Percentiles rank a stretch among this genome's conserved stretches.
phyloP scores from a whole-genome alignment of 305 asterid genomes.

The Coffea humblotiana region DNA sequence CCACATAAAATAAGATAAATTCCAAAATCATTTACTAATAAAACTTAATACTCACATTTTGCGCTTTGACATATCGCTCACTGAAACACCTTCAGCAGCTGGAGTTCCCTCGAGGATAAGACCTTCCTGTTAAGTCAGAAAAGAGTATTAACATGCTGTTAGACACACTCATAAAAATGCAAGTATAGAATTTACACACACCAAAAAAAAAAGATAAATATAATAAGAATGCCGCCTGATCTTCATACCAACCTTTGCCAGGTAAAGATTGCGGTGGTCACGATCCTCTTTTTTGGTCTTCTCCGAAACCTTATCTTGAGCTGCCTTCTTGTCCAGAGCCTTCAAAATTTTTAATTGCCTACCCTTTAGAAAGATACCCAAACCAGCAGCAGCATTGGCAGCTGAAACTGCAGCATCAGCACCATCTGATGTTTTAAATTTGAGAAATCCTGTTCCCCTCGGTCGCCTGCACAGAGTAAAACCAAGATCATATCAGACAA shows the following conservation, averaged over 20 bases:
- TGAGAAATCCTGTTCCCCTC: conserved; percentile 96
- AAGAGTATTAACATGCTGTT: neutral
- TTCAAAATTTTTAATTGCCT: conserved; percentile 73
- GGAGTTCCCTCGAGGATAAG: conserved; percentile 77
- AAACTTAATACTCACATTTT: conserved; percentile 51
- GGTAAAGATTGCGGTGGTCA: conserved; percentile 82
- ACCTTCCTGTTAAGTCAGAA: conserved; percentile 63
- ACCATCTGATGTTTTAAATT: conserved; percentile 66
- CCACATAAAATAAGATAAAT: neutral
- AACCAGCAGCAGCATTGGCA: conserved; percentile 50
- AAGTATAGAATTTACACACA: neutral
- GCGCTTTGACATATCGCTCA: conserved; percentile 78
- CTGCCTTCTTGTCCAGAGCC: conserved; percentile 84
- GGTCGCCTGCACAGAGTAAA: conserved; percentile 67
- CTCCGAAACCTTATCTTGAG: conserved; percentile 71
- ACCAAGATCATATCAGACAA: conserved; percentile 9
- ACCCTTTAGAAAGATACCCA: conserved; percentile 77
- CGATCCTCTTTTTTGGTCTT: conserved; percentile 69
- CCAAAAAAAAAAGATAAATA: neutral
- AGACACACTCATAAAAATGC: neutral
- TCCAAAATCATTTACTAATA: neutral
- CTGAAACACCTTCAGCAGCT: conserved; percentile 92
- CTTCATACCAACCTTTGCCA: conserved; percentile 67
- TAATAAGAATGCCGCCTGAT: neutral
- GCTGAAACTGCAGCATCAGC: conserved; percentile 76